Conservation (phyloP, 805 yeast genomes). For the Cyberlindnera suaveolens region DNA sequence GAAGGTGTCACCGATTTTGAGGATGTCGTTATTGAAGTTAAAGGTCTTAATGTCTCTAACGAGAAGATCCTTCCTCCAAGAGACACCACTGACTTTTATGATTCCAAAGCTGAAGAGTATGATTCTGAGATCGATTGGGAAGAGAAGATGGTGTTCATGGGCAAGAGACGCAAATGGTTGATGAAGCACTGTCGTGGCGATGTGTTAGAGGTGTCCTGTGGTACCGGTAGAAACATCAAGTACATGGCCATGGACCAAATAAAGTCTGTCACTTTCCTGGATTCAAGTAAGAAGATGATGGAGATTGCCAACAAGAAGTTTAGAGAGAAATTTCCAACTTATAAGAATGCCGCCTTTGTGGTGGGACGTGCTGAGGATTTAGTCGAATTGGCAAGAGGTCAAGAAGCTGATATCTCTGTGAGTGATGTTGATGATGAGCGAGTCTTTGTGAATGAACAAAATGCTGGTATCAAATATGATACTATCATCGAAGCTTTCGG, state of each 20-base stretch:
- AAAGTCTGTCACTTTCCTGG: conserved; percentile 76
- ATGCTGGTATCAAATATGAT: conserved; percentile 59
- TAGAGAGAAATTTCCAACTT: conserved; percentile 57
- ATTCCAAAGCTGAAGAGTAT: conserved; percentile 70
- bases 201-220: conserved; percentile 90
- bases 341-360: conserved; percentile 73
- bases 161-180: conserved; percentile 67
- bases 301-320: conserved; percentile 73
- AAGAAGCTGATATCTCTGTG: conserved; percentile 18
- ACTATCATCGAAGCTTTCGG: conserved; percentile 94
- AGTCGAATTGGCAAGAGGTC: conserved; percentile 42
- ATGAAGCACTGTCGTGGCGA: conserved; percentile 80
- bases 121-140: conserved; percentile 68
- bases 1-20: conserved; percentile 28
- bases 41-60: conserved; percentile 29
- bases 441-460: conserved; percentile 20
- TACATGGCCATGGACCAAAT: conserved; percentile 57
- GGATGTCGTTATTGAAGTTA: conserved; percentile 23
- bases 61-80: conserved; percentile 53
- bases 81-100: conserved; percentile 79
- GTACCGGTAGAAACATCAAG: conserved; percentile 89
- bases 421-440: conserved; percentile 22
- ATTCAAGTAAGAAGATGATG: conserved; percentile 83
- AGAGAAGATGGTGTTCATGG: conserved; percentile 38
- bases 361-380: conserved; percentile 87